Evolutionary conservation across 2,329 filamentous ascomycete genomes (phyloP), one percentile per base, ranked within the genome.

Genomic region (Ceratocystis variospora): DNA sequence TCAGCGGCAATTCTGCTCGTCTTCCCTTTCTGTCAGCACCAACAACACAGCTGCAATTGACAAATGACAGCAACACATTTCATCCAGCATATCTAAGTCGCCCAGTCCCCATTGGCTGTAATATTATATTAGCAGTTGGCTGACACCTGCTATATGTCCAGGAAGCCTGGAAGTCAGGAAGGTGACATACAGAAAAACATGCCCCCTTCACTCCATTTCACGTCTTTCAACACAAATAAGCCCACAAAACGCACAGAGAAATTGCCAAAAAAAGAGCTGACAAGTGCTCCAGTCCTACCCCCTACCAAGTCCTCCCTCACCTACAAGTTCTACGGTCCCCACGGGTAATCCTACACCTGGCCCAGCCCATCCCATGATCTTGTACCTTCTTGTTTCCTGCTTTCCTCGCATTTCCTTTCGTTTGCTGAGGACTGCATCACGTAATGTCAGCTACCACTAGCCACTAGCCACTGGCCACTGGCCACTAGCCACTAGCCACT

Each of bases 211-310:
- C 37, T 41, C 37, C 10, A 41, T 41, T 41, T 41, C 37, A 12
- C 37, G 37, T 12, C 37, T 41, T 41, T 12, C 37, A 41, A 31
- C 8, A 17, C 53, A 59, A 59, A 8, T 8, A 59, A 53, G 48
- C 48, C 53, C 17, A 59, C 53, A 33, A 59, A 59, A 31, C 53
- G 53, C 53, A 59, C 53, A 59, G 53, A 59, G 53, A 15, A 59
- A n/a, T 59, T 59, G 22, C 53, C 53, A 59, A 59, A 59, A 59
- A 59, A 59, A 59, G 53, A 59, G 53, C 53, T 59, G 53, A 59
- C 53, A 59, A 41, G 37, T 41, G 3, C 37, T 41, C 37, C 37
- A 41, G 37, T 41, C 37, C 8, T 41, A 41, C 37, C 37, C 37
- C 37, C 37, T 41, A 41, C 37, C 37, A 41, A 41, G 37, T 41